Conservation (phyloP, 2,329 filamentous ascomycete genomes). For the Ustulina deusta region DNA sequence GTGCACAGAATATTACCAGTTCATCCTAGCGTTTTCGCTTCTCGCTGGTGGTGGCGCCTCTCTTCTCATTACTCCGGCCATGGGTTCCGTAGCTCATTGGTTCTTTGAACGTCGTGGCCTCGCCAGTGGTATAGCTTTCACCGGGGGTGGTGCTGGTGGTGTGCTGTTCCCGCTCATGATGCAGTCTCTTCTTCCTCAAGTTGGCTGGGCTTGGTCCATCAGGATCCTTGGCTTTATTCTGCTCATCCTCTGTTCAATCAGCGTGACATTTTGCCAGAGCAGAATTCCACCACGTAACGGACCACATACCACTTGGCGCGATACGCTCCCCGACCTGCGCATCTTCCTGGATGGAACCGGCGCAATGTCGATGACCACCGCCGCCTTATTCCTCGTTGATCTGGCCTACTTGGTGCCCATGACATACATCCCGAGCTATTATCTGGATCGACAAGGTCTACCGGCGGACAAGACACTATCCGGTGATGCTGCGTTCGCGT, state of each 20-base stretch:
- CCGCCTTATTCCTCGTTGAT: slow-evolving; percentile 29
- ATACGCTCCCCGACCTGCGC: slow-evolving; percentile 27
- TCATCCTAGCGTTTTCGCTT: slow-evolving; percentile 28
- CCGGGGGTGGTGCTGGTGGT: slow-evolving; percentile 22
- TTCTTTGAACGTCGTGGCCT: slow-evolving; percentile 28
- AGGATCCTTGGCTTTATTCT: slow-evolving; percentile 28
- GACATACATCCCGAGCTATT: slow-evolving; percentile 29
- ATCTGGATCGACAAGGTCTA: slow-evolving; percentile 21
- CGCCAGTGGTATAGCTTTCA: slow-evolving; percentile 30
- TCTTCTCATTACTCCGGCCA: slow-evolving; percentile 29
- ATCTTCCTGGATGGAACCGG: slow-evolving; percentile 31
- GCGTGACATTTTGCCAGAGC: slow-evolving; percentile 25
- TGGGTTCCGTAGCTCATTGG: slow-evolving; percentile 31
- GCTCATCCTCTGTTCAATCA: slow-evolving; percentile 23
- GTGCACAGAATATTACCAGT: slow-evolving; percentile 27
- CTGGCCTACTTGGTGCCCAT: slow-evolving; percentile 27
- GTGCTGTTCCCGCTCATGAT: slow-evolving; percentile 31
- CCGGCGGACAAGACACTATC: slow-evolving; percentile 18
- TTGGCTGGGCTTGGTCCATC: slow-evolving; percentile 29
- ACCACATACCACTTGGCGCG: slow-evolving; percentile 23
- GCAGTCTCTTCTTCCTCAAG: slow-evolving; percentile 29
- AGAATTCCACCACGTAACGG: slow-evolving; percentile 22
- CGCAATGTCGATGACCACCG: slow-evolving; percentile 30
- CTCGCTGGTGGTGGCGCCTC: slow-evolving; percentile 25
- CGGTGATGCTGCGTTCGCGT: slow-evolving; percentile 19